Evolutionary conservation across 2,329 filamentous ascomycete species (phyloP), one percentile per base, ranked within the genome.

Genomic region (Aspergillus latus): DNA sequence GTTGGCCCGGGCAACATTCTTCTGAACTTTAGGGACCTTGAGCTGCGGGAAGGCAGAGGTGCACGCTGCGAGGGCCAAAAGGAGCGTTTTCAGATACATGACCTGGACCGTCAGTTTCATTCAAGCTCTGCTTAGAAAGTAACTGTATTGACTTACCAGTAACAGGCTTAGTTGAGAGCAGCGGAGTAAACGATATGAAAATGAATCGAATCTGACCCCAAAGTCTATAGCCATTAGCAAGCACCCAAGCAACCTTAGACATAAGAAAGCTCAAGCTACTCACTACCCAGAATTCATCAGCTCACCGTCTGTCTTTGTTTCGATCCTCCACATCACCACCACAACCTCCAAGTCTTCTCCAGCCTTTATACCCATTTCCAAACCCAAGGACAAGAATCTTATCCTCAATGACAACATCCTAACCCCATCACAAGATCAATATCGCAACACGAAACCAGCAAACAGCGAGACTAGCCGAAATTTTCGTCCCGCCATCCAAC

Each of bases 31-130:
- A 28, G 50, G 30, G 13, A 28, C 8, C 6, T 44, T 34, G 21
- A 49, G 36, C 9, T 40, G 53, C 26, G 63, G 66, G 16, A 59
- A 61, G 29, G 64, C 58, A 37, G 59, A 43, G 9, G 56, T 52
- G 40, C 63, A 40, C 43, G 63, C 45, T 26, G 62, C 49, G 2
- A 66, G 49, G 36, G 54, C 62, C 44, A 63, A 34, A 11, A 68
- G 45, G n/a, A 66, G 48, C 7, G 59, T 37, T 45, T 62, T 61
- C 16, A 40, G 39, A 52, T 62, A 15, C 59, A 64, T 66, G 43
- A 48, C 55, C 39, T 52, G 15, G 29, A 16, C 28, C 36, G n/a
- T 43, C 5, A 37, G 49, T n/a, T 3, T 13, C 10, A 11, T 29
- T 29, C 9, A 37, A 4, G 8, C 11, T 13, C 11, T 9, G 34